A percentile compares a stretch with the other conserved stretches of the same genome.
Evolutionary conservation across 306 rosid genomes (phyloP).

Genomic region (Gastrolobium villosum): DNA sequence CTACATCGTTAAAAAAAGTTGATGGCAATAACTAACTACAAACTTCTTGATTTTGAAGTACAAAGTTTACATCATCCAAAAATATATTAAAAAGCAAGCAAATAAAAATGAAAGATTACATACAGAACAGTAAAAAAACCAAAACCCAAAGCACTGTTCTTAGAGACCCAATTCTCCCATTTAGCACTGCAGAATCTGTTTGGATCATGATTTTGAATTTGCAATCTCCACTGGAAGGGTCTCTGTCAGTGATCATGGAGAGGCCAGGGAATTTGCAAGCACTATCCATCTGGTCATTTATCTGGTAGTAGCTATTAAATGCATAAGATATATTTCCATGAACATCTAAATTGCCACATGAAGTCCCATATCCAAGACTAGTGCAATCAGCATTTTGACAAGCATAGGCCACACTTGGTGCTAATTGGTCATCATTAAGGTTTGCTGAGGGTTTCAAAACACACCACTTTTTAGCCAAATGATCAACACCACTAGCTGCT

Average conservation of each 20-base stretch:
- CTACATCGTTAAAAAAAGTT: too few species aligned
- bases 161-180: constrained; percentile 47
- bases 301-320: constrained; percentile 89
- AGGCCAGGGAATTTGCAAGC: constrained; percentile 89
- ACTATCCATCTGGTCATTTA: constrained; percentile 65
- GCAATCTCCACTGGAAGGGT: constrained; percentile 80
- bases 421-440: constrained; percentile 69
- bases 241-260: constrained; percentile 63
- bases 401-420: constrained; percentile 77
- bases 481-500: constrained; percentile 63
- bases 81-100: constrained; percentile 8
- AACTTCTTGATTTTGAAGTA: not conserved
- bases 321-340: constrained; percentile 83
- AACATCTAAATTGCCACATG: constrained; percentile 74
- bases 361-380: constrained; percentile 84
- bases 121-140: constrained; percentile 24
- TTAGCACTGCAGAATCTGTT: constrained; percentile 42
- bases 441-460: constrained; percentile 73
- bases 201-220: constrained; percentile 79
- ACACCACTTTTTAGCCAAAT: constrained; percentile 77
- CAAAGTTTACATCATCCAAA: not conserved
- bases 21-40: too few species aligned
- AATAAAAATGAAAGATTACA: constrained; percentile 30
- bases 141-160: constrained; percentile 46
- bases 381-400: constrained; percentile 91